phyloP scores from a whole-genome alignment of 495 filamentous ascomycete species.

The Aspergillus coremiiformis region DNA sequence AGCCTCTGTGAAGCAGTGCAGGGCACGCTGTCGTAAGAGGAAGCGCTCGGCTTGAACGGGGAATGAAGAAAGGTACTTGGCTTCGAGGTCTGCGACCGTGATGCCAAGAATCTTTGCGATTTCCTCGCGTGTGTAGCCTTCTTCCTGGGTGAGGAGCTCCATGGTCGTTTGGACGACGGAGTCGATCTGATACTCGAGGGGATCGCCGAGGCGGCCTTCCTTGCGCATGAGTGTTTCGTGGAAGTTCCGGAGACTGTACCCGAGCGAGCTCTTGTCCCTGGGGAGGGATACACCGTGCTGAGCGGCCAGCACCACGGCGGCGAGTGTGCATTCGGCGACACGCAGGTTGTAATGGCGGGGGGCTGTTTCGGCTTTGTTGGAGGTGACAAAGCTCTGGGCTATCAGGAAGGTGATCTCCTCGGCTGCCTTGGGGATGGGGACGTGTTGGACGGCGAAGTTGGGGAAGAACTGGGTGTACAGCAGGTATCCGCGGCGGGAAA shows the following conservation, averaged over 20 bases:
- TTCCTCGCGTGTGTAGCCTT: conserved; percentile 84
- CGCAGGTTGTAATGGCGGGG: conserved; percentile 94
- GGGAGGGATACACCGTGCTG: conserved; percentile 58
- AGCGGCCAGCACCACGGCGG: conserved; percentile 67
- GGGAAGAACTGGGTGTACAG: conserved; percentile 89
- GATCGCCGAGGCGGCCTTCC: conserved; percentile 45
- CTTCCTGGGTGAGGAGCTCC: conserved; percentile 57
- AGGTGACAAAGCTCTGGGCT: conserved; percentile 86
- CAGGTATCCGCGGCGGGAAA: conserved; percentile 75
- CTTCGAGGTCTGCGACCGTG: conserved; percentile 59
- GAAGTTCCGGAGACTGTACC: conserved; percentile 76
- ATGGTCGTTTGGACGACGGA: conserved; percentile 58
- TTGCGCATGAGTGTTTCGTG: conserved; percentile 71
- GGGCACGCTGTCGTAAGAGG: conserved; percentile 73
- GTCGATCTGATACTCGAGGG: conserved; percentile 58
- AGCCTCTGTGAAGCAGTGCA: conserved; percentile 88
- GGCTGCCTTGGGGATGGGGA: conserved; percentile 74
- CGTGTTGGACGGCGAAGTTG: conserved; percentile 61
- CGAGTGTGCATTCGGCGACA: conserved; percentile 89
- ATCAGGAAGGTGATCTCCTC: conserved; percentile 88
- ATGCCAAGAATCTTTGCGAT: conserved; percentile 68
- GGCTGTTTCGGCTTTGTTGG: conserved; percentile 89
- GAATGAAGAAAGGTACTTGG: conserved; percentile 72
- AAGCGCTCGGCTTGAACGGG: conserved; percentile 85
- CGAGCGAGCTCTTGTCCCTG: conserved; percentile 74